phyloP scores from a whole-genome alignment of 768 basidiomycete species.

The Mycena leptocephala region DNA sequence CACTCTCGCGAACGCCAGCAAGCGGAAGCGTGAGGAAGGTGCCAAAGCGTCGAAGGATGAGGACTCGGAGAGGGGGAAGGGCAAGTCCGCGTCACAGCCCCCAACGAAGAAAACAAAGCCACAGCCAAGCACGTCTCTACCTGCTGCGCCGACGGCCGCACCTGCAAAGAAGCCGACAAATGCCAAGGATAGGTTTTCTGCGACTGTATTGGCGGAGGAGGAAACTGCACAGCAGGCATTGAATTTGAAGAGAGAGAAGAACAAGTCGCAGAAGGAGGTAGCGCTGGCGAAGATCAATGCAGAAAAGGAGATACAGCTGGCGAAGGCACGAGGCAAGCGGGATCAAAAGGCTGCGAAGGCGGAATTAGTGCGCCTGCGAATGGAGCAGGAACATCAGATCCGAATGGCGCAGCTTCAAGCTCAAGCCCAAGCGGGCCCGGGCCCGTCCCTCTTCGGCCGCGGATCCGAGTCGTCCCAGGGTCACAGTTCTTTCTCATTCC shows the following conservation, averaged over 20 bases:
- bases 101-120: not conserved
- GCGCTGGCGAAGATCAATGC: constrained; percentile 7
- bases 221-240: constrained; percentile 3
- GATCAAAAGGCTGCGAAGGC: not conserved
- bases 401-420: not conserved
- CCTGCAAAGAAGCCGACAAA: not conserved
- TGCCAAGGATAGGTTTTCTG: not conserved
- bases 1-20: no score
- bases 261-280: constrained; percentile 1
- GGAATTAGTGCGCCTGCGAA: not conserved
- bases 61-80: not conserved
- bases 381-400: not conserved
- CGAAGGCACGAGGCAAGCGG: not conserved
- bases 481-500: no score
- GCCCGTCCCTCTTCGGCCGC: no score
- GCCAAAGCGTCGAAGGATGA: not conserved
- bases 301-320: not conserved
- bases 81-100: no score
- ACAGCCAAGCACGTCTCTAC: not conserved
- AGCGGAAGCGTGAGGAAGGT: not conserved
- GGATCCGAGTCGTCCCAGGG: no score
- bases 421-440: not conserved
- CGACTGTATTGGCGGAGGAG: not conserved
- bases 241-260: constrained; percentile 19
- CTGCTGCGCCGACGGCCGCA: not conserved